Conservation (phyloP, 2,329 filamentous ascomycete species). For the Aspergillus novofumigatus region DNA sequence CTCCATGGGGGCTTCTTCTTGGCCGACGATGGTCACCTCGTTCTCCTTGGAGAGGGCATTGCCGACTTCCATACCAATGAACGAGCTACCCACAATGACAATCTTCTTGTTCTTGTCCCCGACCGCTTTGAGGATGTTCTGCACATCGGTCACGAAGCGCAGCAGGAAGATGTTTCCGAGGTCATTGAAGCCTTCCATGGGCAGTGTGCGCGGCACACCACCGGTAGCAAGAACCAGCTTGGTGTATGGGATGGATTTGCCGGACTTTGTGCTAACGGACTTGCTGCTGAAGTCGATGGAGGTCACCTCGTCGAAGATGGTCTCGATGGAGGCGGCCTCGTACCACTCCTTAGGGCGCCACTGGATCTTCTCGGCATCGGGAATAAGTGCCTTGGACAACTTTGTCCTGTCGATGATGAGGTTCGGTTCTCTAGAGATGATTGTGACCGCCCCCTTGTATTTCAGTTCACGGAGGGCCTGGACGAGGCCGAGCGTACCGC, state of each 20-base stretch:
- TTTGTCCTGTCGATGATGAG: conserved; percentile 91
- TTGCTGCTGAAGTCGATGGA: conserved; percentile 72
- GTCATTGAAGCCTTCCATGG: conserved; percentile 79
- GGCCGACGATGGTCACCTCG: conserved; percentile 78
- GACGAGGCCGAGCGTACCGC: conserved; percentile 73
- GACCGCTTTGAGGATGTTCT: conserved; percentile 73
- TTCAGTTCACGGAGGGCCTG: conserved; percentile 80
- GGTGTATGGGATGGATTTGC: conserved; percentile 69
- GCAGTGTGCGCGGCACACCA: conserved; percentile 69
- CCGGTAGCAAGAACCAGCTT: conserved; percentile 91
- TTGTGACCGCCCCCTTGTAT: conserved; percentile 72
- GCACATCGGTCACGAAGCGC: conserved; percentile 69
- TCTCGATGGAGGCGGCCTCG: conserved; percentile 55
- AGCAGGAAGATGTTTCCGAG: conserved; percentile 84
- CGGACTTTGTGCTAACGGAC: conserved; percentile 68
- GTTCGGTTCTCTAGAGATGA: conserved; percentile 80
- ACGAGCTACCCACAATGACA: conserved; percentile 85
- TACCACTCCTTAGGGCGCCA: conserved; percentile 77
- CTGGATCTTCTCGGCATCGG: conserved; percentile 73
- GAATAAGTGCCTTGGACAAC: conserved; percentile 86
- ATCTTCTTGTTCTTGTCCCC: conserved; percentile 84
- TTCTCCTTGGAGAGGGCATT: conserved; percentile 77
- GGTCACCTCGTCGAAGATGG: conserved; percentile 59
- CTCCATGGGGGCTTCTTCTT: conserved; percentile 81
- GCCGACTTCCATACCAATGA: conserved; percentile 97